Percentiles rank a stretch among this genome's conserved stretches.
Evolutionary conservation across 2,329 filamentous ascomycete genomes (phyloP).

Genomic region (Scedosporium aurantiacum): DNA sequence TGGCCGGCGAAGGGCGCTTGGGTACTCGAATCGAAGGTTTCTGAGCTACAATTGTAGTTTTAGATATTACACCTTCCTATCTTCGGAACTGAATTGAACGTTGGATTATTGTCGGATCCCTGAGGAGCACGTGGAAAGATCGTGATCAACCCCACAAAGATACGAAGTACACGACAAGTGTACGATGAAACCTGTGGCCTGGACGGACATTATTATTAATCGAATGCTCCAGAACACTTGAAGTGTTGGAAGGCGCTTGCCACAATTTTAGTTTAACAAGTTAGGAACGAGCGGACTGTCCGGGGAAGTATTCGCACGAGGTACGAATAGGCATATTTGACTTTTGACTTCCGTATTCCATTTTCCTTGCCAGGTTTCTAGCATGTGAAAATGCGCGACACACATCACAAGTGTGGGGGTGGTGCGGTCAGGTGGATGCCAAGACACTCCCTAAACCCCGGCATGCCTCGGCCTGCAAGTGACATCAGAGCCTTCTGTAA

Average conservation of each 20-base stretch:
- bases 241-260: too few relatives aligned
- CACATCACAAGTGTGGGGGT: too few relatives aligned
- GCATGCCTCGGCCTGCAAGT: not conserved
- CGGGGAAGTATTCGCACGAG: too few relatives aligned
- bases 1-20: slow-evolving; percentile 43
- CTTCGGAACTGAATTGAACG: too few relatives aligned
- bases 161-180: not conserved
- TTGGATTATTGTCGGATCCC: not conserved
- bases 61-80: not conserved
- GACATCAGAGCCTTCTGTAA: not conserved
- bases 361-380: not conserved
- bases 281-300: too few relatives aligned
- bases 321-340: too few relatives aligned
- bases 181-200: too few relatives aligned
- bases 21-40: slow-evolving; percentile 44
- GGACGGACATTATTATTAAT: not conserved
- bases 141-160: not conserved
- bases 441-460: not conserved
- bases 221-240: too few relatives aligned
- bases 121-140: not conserved
- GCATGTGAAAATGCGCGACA: not conserved
- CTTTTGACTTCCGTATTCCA: too few relatives aligned
- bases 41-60: slow-evolving; percentile 4
- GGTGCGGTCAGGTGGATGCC: not conserved
- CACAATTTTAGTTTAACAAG: too few relatives aligned